Evolutionary conservation across 2,329 filamentous ascomycete genomes (phyloP).

Genomic region (Fragosphaeria purpurea): DNA sequence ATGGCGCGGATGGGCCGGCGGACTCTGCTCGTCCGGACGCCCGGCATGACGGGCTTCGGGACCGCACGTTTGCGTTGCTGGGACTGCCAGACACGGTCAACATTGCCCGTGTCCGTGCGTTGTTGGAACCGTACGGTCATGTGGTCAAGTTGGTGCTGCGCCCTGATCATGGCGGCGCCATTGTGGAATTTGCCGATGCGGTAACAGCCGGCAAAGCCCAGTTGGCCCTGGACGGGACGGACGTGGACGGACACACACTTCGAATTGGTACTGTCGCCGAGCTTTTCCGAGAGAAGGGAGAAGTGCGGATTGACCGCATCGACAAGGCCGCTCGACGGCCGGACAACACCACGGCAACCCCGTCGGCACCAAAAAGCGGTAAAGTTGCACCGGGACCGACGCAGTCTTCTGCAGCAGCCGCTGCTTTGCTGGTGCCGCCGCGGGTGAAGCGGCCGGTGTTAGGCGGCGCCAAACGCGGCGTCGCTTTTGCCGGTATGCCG

Average conservation of each 20-base stretch:
- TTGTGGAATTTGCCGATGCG: slow-evolving; percentile 68
- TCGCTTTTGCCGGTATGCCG: slow-evolving; percentile 28
- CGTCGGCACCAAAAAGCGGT: too few relatives aligned
- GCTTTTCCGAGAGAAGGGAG: slow-evolving; percentile 40
- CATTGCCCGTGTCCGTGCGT: slow-evolving; percentile 65
- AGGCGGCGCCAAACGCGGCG: slow-evolving; percentile 32
- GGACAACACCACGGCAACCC: slow-evolving; percentile 19
- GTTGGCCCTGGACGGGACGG: slow-evolving; percentile 45
- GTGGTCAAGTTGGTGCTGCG: slow-evolving; percentile 70
- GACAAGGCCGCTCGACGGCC: slow-evolving; percentile 20
- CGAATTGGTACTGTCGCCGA: slow-evolving; percentile 45
- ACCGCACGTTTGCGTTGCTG: slow-evolving; percentile 62
- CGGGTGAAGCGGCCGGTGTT: slow-evolving; percentile 31
- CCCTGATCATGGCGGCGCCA: slow-evolving; percentile 73
- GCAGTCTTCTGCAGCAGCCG: neutral
- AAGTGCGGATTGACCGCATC: slow-evolving; percentile 32
- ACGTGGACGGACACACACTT: slow-evolving; percentile 41
- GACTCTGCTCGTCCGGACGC: slow-evolving; percentile 1
- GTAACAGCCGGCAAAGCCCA: slow-evolving; percentile 62
- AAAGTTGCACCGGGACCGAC: too few relatives aligned
- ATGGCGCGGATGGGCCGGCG: slow-evolving; percentile 16
- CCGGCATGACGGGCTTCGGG: slow-evolving; percentile 11
- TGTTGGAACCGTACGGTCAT: slow-evolving; percentile 57
- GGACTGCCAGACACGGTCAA: slow-evolving; percentile 89
- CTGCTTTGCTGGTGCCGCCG: slow-evolving; percentile 32